Conservation (phyloP, 1,284 basidiomycete species). For the Ceratorhiza oryzae-sativae region DNA sequence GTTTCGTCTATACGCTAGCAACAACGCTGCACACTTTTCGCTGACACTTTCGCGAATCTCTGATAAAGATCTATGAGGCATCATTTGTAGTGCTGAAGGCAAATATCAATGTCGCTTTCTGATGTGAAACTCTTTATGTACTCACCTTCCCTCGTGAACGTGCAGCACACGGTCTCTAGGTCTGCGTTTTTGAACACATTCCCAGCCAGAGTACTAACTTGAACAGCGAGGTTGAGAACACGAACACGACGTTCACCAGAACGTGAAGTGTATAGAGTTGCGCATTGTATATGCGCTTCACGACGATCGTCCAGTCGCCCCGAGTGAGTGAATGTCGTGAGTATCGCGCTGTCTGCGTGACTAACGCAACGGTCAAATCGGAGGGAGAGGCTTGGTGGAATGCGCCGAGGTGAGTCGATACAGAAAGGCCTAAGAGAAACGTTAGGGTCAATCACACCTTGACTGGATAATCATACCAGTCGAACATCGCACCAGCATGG, state of each 20-base stretch:
- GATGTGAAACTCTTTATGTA: slow-evolving; percentile 34
- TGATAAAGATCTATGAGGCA: slow-evolving; percentile 68
- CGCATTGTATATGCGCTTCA: slow-evolving; percentile 89
- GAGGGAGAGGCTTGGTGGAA: slow-evolving; percentile 52
- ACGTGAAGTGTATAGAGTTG: slow-evolving; percentile 85
- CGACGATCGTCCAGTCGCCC: slow-evolving; percentile 72
- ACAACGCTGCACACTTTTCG: slow-evolving; percentile 82
- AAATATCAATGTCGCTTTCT: background rate
- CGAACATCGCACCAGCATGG: slow-evolving; percentile 85
- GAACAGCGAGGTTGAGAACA: slow-evolving; percentile 83
- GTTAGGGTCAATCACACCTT: background rate
- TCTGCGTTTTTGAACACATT: slow-evolving; percentile 95
- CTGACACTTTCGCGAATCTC: slow-evolving; percentile 86
- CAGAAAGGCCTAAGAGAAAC: slow-evolving; percentile 34
- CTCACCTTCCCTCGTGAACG: slow-evolving; percentile 82
- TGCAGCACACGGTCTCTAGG: slow-evolving; percentile 81
- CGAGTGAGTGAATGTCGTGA: slow-evolving; percentile 69
- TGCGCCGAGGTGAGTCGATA: slow-evolving; percentile 35
- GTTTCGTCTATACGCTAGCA: slow-evolving; percentile 88
- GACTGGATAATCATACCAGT: slow-evolving; percentile 62
- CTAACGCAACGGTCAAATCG: slow-evolving; percentile 83
- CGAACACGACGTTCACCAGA: slow-evolving; percentile 86
- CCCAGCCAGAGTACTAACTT: slow-evolving; percentile 77
- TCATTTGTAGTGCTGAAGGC: slow-evolving; percentile 70
- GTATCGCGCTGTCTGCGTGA: slow-evolving; percentile 83